Base-by-base conservation (phyloP, 345 rosid genomes). In the Pistacia atlantica region DNA sequence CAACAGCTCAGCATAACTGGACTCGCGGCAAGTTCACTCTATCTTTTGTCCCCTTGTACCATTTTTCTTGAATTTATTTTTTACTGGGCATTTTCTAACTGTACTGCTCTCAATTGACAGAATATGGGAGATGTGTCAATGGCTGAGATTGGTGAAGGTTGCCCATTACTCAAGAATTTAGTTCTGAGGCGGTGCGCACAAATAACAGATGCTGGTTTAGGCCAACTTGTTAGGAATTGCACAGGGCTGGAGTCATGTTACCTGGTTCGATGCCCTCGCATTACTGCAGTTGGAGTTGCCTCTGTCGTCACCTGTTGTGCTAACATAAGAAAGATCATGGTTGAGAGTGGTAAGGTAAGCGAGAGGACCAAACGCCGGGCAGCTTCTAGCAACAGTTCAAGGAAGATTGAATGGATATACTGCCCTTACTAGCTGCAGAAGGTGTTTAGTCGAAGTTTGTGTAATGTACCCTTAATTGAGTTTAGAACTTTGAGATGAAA, bases 311-410 rank as follows among this genome's bases (percentile, higher is more conserved):
- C 97, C 8, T 75, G 92, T 81, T 95, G 97, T 86, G 87, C 89
- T 45, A 91, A 86, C 85, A 84, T 93, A 46, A 93, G 89, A 77
- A 95, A 93, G 80, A 87, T 93, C 58, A 80, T 90, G 82, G 88
- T 95, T 4, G 98, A 95, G 92, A 90, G 87, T 86, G 87, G 93
- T 83, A 93, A 93, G 86, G 95, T 93, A 37, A 93, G 92, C 67
- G 81, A 86, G 65, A 87, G 97, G 79, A 93, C 97, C 20, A 82
- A 81, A 74, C 78, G 97, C 61, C 86, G 91, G 81, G 98, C 97
- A 1, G 90, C 91, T 52, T 83, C 95, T 2, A 82, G 90, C 77
- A 81, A 52, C 56, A 4, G 3, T 52, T 0, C 17, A 52, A 52
- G 56, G 14, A 16, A 52, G 16, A 52, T 52, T 52, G 56, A 52